Evolutionary conservation across 345 rosid genomes (phyloP).

Genomic region (Pistacia vera): DNA sequence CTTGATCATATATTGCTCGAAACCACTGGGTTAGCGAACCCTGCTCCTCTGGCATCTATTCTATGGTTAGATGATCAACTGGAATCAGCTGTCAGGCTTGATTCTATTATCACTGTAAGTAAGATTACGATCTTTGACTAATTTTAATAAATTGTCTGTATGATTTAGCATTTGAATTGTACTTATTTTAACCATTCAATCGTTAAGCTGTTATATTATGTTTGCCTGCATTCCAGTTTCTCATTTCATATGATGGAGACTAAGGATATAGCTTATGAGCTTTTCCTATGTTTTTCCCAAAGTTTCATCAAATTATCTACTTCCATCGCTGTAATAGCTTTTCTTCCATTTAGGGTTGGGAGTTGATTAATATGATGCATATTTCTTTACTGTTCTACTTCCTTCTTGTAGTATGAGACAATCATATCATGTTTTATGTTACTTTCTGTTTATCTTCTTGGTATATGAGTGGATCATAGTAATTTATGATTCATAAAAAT

Average conservation of each 20-base stretch:
- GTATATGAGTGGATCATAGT: background rate
- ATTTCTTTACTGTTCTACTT: background rate
- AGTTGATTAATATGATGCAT: background rate
- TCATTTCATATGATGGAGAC: background rate
- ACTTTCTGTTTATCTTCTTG: background rate
- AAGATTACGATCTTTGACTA: background rate
- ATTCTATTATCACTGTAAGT: slow-evolving; percentile 87
- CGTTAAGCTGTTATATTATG: background rate
- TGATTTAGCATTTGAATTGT: background rate
- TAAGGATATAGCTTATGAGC: background rate
- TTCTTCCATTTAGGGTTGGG: background rate
- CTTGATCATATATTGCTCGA: slow-evolving; percentile 93
- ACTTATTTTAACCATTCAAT: background rate
- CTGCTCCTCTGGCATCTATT: slow-evolving; percentile 89
- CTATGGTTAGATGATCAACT: slow-evolving; percentile 98
- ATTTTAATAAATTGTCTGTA: background rate
- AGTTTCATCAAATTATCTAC: background rate
- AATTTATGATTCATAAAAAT: background rate
- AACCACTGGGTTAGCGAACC: slow-evolving; percentile 99
- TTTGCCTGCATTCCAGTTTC: too few relatives aligned
- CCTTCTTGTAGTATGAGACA: background rate
- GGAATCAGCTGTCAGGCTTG: slow-evolving; percentile 88
- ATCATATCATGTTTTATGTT: background rate
- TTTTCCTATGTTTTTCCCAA: background rate
- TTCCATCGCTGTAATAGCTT: background rate